These are phyloP conservation scores for Moniliophthora roreri DNA, from an alignment of 1,284 basidiomycete species.

Conservation along the genomic window DNA sequence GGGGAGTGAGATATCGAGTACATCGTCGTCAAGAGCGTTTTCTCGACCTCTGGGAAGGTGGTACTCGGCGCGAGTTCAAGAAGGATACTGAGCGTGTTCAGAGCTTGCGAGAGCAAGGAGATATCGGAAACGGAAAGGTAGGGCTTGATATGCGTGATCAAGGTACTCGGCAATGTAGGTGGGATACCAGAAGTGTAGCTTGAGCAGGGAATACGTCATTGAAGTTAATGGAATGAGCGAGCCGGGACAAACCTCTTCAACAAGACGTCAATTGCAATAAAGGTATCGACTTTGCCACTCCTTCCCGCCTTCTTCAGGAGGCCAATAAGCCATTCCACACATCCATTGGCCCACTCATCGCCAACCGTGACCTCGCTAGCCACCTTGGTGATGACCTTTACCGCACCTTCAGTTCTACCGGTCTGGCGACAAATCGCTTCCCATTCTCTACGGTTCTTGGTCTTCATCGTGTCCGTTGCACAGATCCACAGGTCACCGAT, in stretches of 20 bases:
- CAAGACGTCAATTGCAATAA: slow-evolving; percentile 77
- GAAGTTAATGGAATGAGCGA: slow-evolving; percentile 1
- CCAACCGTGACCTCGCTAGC: slow-evolving; percentile 65
- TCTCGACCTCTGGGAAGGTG: slow-evolving; percentile 74
- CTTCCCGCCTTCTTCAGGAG: slow-evolving; percentile 82
- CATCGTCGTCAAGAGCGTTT: slow-evolving; percentile 65
- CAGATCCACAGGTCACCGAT: slow-evolving; percentile 87
- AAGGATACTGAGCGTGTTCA: slow-evolving; percentile 71
- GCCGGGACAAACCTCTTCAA: slow-evolving; percentile 53
- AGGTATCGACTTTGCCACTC: slow-evolving; percentile 77
- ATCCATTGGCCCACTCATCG: slow-evolving; percentile 80
- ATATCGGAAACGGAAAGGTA: slow-evolving; percentile 78
- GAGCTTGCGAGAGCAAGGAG: slow-evolving; percentile 73
- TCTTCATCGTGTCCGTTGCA: slow-evolving; percentile 70
- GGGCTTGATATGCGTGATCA: slow-evolving; percentile 73
- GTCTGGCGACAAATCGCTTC: slow-evolving; percentile 78
- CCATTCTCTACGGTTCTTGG: slow-evolving; percentile 73
- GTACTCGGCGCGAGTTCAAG: slow-evolving; percentile 64
- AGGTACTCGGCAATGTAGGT: slow-evolving; percentile 52
- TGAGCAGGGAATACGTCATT: slow-evolving; percentile 15
- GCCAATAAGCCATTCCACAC: slow-evolving; percentile 75
- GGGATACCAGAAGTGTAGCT: slow-evolving; percentile 73
- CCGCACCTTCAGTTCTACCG: slow-evolving; percentile 71
- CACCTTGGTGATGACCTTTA: slow-evolving; percentile 72
- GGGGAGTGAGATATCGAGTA: slow-evolving; percentile 78